Base-by-base conservation (phyloP, 768 basidiomycete genomes). In the Crucibulum laeve region DNA sequence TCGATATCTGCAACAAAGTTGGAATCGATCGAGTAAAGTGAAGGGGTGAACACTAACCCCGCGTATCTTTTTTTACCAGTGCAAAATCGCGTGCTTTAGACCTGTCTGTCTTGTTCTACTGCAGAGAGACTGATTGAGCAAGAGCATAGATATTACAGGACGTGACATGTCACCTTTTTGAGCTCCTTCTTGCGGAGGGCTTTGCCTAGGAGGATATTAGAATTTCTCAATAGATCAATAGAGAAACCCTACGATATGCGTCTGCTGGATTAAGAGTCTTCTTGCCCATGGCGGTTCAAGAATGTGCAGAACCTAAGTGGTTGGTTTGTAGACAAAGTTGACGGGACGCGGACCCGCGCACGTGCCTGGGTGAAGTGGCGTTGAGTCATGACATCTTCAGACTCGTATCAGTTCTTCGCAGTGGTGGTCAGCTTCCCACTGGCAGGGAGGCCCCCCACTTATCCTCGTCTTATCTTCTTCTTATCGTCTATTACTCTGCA, bases 251-350 rank as follows among this genome's bases (percentile, higher is more conserved):
- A 91, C 95, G 82, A 62, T 73, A 87, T 0, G 95, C 85, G 59
- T 99, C 95, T n/a, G 89, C 95, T 19, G 95, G 95, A 59, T 99
- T 99, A 46, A 82, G 60, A 45, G 73, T 82, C 60, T 93, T 95
- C 65, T 94, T 95, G 10, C 78, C 83, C 91, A 94, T 92, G 43
- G n/a, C n/a, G n/a, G n/a, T n/a, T n/a, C n/a, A n/a, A 36, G 7
- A 19, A 8, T 6, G 18, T 6, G 35, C 6, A 6, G 17, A 8
- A 8, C 6, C 7, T 7, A 36, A 36, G 34, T 32, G 25, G 41
- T 39, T 25, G 25, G 25, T 26, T 15, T 19, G 30, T 24, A 11
- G 45, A 45, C 18, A 25, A 21, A 8, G 23, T 21, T 39, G 25
- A 32, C 21, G 28, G 46, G 54, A 45, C n/a, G 42, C 54, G 50